Evolutionary conservation across 257 asterid species (phyloP).

Genomic region (Solanum ossicruentum): DNA sequence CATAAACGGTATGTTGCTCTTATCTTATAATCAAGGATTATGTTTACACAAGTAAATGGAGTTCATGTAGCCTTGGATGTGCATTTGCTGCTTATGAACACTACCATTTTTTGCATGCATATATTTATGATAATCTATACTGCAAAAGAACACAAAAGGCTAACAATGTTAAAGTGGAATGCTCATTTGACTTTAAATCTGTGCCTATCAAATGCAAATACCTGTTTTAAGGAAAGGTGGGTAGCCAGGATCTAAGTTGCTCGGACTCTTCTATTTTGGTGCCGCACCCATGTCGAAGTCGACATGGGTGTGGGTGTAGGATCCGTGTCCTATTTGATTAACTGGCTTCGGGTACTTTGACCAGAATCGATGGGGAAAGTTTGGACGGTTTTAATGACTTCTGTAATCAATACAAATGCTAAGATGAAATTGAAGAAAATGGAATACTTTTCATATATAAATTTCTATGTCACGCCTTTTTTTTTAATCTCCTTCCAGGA

Average conservation of each 20-base stretch:
- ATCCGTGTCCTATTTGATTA: too few species aligned
- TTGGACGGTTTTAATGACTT: too few species aligned
- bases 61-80: neutral
- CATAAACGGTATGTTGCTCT: constrained; percentile 52
- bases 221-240: neutral
- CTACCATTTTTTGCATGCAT: neutral
- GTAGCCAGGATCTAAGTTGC: neutral
- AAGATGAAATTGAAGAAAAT: too few species aligned
- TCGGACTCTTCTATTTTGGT: too few species aligned
- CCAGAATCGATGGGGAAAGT: too few species aligned
- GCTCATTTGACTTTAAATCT: neutral
- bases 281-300: too few species aligned
- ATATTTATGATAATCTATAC: neutral
- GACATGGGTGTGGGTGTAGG: too few species aligned
- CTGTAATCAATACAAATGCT: too few species aligned
- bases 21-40: neutral
- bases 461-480: too few species aligned
- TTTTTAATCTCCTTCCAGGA: too few species aligned
- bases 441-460: too few species aligned
- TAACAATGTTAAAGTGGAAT: neutral
- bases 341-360: too few species aligned
- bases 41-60: neutral
- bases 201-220: neutral
- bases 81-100: neutral
- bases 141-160: neutral